Conservation (phyloP, 345 rosid genomes). For the Sonneratia caseolaris region DNA sequence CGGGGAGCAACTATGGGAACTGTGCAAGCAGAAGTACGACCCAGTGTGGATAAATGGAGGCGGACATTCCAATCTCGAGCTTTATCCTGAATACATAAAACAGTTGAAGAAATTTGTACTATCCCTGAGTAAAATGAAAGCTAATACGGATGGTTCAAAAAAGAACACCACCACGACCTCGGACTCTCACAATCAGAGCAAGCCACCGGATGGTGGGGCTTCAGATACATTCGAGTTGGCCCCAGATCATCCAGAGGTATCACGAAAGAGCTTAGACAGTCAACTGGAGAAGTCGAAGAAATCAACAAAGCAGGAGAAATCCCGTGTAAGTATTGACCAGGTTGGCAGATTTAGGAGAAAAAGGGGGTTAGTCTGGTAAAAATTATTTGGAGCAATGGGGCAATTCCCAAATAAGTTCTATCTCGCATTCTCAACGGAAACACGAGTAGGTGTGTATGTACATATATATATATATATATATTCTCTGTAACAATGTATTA, state of each 20-base stretch:
- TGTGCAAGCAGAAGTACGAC: slow-evolving; percentile 70
- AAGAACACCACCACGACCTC: slow-evolving; percentile 22
- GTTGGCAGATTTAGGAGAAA: slow-evolving; percentile 66
- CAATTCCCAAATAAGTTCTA: background rate
- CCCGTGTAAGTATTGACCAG: slow-evolving; percentile 87
- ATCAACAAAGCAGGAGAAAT: slow-evolving; percentile 74
- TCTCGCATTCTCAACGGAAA: background rate
- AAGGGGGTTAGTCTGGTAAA: slow-evolving; percentile 61
- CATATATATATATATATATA: slow-evolving; percentile 3
- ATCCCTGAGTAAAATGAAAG: slow-evolving; percentile 45
- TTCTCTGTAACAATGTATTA: slow-evolving; percentile 3
- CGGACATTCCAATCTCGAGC: slow-evolving; percentile 88
- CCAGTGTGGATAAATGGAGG: slow-evolving; percentile 87
- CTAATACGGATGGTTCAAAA: slow-evolving; percentile 28
- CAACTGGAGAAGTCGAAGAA: slow-evolving; percentile 86
- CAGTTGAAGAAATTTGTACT: slow-evolving; percentile 67
- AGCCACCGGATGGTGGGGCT: slow-evolving; percentile 43
- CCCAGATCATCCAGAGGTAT: slow-evolving; percentile 63
- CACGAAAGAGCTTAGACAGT: slow-evolving; percentile 94
- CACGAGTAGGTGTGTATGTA: slow-evolving; percentile 9
- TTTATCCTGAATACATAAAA: slow-evolving; percentile 72
- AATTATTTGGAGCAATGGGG: slow-evolving; percentile 7
- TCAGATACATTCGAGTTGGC: slow-evolving; percentile 61
- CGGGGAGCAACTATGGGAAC: slow-evolving; percentile 81
- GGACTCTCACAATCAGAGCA: slow-evolving; percentile 39